Percentiles rank a stretch among this genome's conserved stretches.
These are phyloP conservation scores for Debaryomyces castellii DNA, from an alignment of 805 yeast species.

Conservation along the genomic window DNA sequence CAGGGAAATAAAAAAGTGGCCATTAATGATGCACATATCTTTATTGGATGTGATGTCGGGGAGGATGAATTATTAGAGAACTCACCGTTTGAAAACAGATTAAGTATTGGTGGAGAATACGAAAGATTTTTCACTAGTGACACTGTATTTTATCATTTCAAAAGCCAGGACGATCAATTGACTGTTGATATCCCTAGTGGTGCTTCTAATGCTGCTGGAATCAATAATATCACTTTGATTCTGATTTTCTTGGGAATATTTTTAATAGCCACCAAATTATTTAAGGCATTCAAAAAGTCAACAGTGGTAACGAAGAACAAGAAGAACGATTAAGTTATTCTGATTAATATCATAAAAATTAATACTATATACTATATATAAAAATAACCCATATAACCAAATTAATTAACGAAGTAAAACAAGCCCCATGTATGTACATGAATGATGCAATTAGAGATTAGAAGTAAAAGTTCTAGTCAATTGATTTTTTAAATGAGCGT, in stretches of 20 bases:
- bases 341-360: background rate
- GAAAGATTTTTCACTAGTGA: slow-evolving; percentile 38
- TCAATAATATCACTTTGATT: slow-evolving; percentile 4
- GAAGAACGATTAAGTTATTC: background rate
- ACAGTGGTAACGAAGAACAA: background rate
- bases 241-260: slow-evolving; percentile 5
- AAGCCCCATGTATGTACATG: background rate
- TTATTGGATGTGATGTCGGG: slow-evolving; percentile 37
- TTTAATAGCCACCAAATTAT: slow-evolving; percentile 5
- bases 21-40: slow-evolving; percentile 26
- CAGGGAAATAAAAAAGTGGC: slow-evolving; percentile 10
- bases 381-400: background rate
- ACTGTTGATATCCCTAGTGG: slow-evolving; percentile 3
- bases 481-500: slow-evolving; percentile 13
- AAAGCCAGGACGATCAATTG: background rate
- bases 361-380: background rate
- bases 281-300: background rate
- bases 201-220: background rate
- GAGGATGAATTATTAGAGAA: slow-evolving; percentile 25
- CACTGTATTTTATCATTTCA: slow-evolving; percentile 37
- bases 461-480: slow-evolving; percentile 1
- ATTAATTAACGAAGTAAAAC: background rate
- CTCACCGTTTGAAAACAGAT: slow-evolving; percentile 37
- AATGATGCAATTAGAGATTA: background rate
- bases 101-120: slow-evolving; percentile 30